Evolutionary conservation across 345 rosid species (phyloP).

Genomic region (Populus alba): DNA sequence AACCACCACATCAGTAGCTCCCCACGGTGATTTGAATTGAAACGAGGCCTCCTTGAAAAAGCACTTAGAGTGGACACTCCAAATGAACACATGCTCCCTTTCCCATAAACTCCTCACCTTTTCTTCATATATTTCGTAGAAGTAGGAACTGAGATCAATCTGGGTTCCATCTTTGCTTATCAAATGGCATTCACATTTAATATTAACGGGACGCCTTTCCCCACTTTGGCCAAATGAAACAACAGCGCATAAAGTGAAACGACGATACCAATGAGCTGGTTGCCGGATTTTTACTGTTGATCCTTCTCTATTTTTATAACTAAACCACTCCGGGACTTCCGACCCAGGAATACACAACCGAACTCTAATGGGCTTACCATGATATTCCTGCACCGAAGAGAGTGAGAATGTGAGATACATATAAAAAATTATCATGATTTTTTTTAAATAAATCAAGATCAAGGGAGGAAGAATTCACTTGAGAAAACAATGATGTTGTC

Average conservation of each 20-base stretch:
- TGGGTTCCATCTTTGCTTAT: too few relatives aligned
- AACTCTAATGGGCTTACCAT: not conserved
- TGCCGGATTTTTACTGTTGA: not conserved
- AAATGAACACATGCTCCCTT: too few relatives aligned
- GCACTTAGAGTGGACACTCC: too few relatives aligned
- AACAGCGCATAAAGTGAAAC: not conserved
- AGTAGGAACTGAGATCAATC: too few relatives aligned
- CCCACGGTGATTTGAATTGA: too few relatives aligned
- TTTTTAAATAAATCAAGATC: not conserved
- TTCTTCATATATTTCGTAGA: rapidly evolving
- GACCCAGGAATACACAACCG: not conserved
- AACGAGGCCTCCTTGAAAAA: too few relatives aligned
- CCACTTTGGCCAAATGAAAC: not conserved
- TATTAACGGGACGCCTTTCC: too few relatives aligned
- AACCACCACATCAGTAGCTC: too few relatives aligned
- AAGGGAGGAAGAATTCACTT: not conserved
- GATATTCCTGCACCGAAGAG: not conserved
- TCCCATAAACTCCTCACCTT: too few relatives aligned
- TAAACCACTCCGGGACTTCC: not conserved
- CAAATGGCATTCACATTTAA: too few relatives aligned
- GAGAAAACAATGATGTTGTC: not conserved
- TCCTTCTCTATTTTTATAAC: not conserved
- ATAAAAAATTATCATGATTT: not conserved
- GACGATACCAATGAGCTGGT: not conserved
- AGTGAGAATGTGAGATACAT: not conserved